Evolutionary conservation across 768 basidiomycete genomes (phyloP), one percentile per base, ranked within the genome.

Genomic region (Boletus subcaerulescens): DNA sequence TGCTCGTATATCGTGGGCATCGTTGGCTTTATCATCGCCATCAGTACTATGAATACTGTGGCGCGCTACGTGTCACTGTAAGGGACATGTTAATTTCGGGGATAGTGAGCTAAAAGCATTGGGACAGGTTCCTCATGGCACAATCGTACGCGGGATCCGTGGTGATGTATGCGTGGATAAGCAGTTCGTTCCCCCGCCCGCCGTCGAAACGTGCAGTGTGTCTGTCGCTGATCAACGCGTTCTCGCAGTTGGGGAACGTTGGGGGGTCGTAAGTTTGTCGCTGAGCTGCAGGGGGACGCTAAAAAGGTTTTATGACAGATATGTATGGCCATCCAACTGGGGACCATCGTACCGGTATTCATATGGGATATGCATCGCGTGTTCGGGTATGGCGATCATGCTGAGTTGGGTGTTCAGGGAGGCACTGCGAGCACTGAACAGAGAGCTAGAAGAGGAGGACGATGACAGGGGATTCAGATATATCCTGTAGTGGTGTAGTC

Each of bases 121-220:
- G 17, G 42, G 33, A 48, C 54, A 89, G 87, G 15, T 91, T 93
- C 71, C 71, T 91, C 49, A 86, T 90, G 84, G 84, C 86, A 4
- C 83, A 85, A 60, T 82, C 83, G 4, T 87, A 89, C 63, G 79
- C 85, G 5, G 89, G 82, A 9, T 86, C 86, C 68, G 82, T 91
- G 60, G 79, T 80, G 58, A 84, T 89, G 62, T 59, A 70, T 58
- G 72, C 78, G 18, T 80, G 80, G 82, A 73, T 82, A 57, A 76
- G 73, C 52, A 80, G 76, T 60, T 77, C 78, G 24, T 77, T 95
- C 71, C 84, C 90, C 36, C 83, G 86, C 18, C 86, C 93, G 9
- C 83, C 91, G 2, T 83, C 86, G 33, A 95, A 94, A 70, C 85
- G 93, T 20, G 89, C 92, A 3, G 87, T 93, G 18, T 86, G 85